phyloP scores from a whole-genome alignment of 306 rosid genomes.

The Prinsepia uniflora region DNA sequence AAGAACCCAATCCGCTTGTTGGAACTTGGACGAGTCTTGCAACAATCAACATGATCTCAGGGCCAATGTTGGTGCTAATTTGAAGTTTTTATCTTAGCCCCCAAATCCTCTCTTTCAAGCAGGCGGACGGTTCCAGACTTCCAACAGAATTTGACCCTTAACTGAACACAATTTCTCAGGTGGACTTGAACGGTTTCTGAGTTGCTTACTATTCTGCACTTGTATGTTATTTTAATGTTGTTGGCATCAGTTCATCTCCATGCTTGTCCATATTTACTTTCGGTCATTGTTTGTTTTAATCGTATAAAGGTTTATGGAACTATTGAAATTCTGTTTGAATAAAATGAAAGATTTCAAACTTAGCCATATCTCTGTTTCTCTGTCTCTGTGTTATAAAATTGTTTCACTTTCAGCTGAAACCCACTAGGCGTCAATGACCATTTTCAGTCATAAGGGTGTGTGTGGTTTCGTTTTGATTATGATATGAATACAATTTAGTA shows the following conservation, averaged over 20 bases:
- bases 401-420: too few relatives aligned
- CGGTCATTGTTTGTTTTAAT: background rate
- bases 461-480: too few relatives aligned
- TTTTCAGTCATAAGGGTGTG: background rate
- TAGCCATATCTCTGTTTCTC: background rate
- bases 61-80: background rate
- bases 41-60: background rate
- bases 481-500: too few relatives aligned
- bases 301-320: background rate
- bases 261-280: background rate
- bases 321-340: background rate
- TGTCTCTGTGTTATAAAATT: background rate
- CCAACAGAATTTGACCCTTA: background rate
- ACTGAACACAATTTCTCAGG: too few relatives aligned
- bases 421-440: background rate
- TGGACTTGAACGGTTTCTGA: background rate
- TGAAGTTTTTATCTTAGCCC: too few relatives aligned
- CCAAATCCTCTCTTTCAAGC: background rate
- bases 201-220: conserved; percentile 5
- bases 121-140: background rate
- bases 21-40: background rate
- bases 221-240: background rate
- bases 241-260: background rate
- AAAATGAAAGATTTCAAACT: background rate
- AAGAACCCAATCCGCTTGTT: conserved; percentile 23